Conservation (phyloP, 2,329 filamentous ascomycete species). For the Aspergillus phoenicis region DNA sequence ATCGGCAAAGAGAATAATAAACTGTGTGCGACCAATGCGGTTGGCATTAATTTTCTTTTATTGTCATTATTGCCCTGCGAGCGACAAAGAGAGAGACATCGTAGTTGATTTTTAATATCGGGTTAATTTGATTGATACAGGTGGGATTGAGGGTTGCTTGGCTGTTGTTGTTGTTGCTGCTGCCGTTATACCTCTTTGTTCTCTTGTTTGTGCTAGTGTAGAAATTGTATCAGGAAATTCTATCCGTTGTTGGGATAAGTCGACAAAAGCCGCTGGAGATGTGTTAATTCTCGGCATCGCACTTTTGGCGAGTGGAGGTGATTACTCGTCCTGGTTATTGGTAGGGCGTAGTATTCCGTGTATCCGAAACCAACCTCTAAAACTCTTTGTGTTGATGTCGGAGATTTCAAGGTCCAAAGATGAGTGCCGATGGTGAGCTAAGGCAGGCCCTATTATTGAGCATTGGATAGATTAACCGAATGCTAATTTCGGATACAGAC, state of each 20-base stretch:
- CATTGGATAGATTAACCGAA: too few relatives aligned
- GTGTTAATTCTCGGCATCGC: neutral
- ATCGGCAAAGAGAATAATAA: constrained; percentile 19
- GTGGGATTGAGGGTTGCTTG: neutral
- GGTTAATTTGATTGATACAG: neutral
- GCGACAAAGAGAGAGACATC: too few relatives aligned
- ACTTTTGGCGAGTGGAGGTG: neutral
- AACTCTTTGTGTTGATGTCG: neutral
- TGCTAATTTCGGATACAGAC: neutral
- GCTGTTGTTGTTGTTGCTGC: neutral
- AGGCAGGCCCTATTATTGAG: neutral
- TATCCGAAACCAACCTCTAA: too few relatives aligned
- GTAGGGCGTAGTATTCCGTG: neutral
- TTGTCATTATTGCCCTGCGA: too few relatives aligned
- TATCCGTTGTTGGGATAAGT: neutral
- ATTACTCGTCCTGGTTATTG: neutral
- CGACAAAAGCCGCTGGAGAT: neutral
- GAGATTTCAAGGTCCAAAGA: neutral
- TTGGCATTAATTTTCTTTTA: neutral
- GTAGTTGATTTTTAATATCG: neutral
- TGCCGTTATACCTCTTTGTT: too few relatives aligned
- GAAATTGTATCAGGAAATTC: neutral
- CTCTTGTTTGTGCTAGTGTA: neutral
- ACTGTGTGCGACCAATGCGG: neutral
- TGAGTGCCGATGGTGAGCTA: neutral